Evolutionary conservation across 495 filamentous ascomycete genomes (phyloP), one percentile per base, ranked within the genome.

Genomic region (Penicillium atrosanguineum): DNA sequence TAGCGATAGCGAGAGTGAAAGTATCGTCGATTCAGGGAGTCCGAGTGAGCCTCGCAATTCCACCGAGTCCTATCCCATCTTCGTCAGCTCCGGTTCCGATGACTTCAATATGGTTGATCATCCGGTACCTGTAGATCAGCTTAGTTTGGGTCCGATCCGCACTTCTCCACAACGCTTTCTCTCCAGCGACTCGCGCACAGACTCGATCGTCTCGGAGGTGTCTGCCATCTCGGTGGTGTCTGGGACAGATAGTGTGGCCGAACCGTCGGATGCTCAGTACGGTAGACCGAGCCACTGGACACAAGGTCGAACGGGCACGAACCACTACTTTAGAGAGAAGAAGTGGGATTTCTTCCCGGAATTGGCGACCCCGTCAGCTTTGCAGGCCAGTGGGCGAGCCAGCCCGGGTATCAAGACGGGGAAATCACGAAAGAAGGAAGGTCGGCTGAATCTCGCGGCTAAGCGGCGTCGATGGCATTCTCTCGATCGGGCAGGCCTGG

Each of bases 291-390:
- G 59, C 1, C 55, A 56, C 12, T 71, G 66, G 68, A 46, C 44
- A 12, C 56, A 58, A 18, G 63, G 48, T 23, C 63, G 59, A 4
- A 46, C 49, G 1, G 71, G 69, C 1, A 61, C 70, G 2, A 78
- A 69, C 39, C 75, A 76, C 47, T 78, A 78, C 40, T 78, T 78
- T 45, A 65, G 75, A 9, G 75, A 78, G 38, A 78, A 78, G 60
- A 76, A 74, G 50, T 78, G 73, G 73, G 72, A 76, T 52, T 73
- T 73, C 62, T 78, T 78, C 57, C 75, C 75, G 6, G 75, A 78
- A 52, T 41, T 78, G 21, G 75, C 70, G 1, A 64, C 65, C 0
- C 69, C 67, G 2, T 69, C 69, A 2, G 52, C 61, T 14, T 16
- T 66, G 2, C 62, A 61, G 20, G 43, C 58, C 20, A 54, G 28